Percentiles rank a stretch among this genome's conserved stretches.
These are phyloP conservation scores for Acephala macrosclerotiorum DNA, from an alignment of 2,329 filamentous ascomycete species.

Conservation along the genomic window DNA sequence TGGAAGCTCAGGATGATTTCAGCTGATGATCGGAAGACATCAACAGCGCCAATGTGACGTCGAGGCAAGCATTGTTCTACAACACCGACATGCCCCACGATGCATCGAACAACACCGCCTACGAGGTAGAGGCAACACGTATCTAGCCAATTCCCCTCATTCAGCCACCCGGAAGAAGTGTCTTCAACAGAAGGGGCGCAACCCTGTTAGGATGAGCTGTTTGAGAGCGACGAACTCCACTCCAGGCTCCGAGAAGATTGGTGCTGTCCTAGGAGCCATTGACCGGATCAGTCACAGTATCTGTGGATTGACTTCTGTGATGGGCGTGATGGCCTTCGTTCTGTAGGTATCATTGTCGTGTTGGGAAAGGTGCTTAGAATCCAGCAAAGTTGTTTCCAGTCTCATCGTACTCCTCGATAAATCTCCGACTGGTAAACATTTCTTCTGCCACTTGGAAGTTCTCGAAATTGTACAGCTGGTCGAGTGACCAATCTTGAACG, in stretches of 20 bases:
- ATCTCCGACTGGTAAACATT: constrained; percentile 28
- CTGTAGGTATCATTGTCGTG: constrained; percentile 2
- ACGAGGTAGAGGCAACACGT: constrained; percentile 15
- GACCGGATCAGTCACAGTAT: neutral
- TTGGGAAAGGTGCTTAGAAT: constrained; percentile 19
- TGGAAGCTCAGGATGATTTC: neutral
- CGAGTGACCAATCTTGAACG: constrained; percentile 36
- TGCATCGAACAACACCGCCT: constrained; percentile 16
- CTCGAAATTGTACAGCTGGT: constrained; percentile 39
- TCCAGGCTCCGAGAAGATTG: constrained; percentile 17
- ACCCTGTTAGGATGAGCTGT: constrained; percentile 16
- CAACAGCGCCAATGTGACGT: neutral
- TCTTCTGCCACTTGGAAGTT: constrained; percentile 32
- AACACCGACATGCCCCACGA: neutral
- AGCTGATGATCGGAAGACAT: neutral
- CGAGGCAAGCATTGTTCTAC: neutral
- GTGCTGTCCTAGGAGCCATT: constrained; percentile 16
- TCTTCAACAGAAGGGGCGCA: neutral
- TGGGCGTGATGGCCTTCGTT: constrained; percentile 5
- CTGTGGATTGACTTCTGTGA: constrained; percentile 8
- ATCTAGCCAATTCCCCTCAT: constrained; percentile 23
- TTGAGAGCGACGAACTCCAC: constrained; percentile 19
- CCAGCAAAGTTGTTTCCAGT: constrained; percentile 37
- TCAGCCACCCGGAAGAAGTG: neutral
- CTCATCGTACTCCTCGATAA: constrained; percentile 39